A percentile compares a stretch with the other conserved stretches of the same genome.
Conservation (phyloP, 108 stramenopile genomes). For the Skeletonema potamos region DNA sequence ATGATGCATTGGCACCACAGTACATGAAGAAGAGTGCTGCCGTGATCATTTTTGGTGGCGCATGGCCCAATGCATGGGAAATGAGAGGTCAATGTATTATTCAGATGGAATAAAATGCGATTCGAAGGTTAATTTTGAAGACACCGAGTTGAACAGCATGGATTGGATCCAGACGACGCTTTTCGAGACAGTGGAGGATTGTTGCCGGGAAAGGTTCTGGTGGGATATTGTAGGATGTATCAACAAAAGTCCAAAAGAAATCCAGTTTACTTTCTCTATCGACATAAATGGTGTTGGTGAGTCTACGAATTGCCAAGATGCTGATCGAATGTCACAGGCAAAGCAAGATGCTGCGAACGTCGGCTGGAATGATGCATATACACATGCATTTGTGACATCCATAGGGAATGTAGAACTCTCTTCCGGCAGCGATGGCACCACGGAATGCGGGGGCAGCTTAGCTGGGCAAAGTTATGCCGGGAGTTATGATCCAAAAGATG, state of each 20-base stretch:
- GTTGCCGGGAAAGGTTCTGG: neutral
- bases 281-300: neutral
- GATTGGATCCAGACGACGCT: neutral
- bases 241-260: neutral
- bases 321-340: slow-evolving; percentile 13
- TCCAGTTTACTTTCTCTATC: neutral
- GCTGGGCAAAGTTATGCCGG: neutral
- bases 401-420: neutral
- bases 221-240: neutral
- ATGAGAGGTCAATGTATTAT: neutral
- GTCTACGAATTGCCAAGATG: neutral
- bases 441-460: neutral
- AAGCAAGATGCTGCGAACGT: slow-evolving; percentile 17
- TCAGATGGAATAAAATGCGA: neutral
- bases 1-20: slow-evolving; percentile 26
- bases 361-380: neutral
- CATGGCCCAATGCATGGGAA: neutral
- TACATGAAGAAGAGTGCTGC: slow-evolving; percentile 17
- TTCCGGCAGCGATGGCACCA: neutral
- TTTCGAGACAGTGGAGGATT: neutral
- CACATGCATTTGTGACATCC: too few relatives aligned
- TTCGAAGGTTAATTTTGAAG: neutral
- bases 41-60: slow-evolving; percentile 1
- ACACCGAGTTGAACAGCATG: neutral
- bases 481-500: too few relatives aligned